Conservation (phyloP, 768 basidiomycete genomes). For the Suillus tomentosus region DNA sequence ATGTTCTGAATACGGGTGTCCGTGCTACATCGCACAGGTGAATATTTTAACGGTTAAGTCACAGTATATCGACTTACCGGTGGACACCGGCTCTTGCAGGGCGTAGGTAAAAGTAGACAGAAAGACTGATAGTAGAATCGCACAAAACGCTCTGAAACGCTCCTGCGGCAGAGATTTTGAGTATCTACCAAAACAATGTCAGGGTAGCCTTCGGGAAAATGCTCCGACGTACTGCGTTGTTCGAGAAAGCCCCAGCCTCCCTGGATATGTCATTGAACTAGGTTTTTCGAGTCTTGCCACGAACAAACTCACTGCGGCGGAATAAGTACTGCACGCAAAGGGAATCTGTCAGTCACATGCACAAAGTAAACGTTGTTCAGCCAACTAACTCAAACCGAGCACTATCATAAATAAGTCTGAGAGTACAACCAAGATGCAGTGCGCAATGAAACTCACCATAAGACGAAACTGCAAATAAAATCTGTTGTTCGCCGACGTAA, state of each 20-base stretch:
- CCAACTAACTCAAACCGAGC: constrained; percentile 4
- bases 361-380: not conserved
- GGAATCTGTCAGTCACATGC: not conserved
- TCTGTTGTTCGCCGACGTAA: not conserved
- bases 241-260: not conserved
- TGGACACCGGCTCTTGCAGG: not conserved
- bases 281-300: not conserved
- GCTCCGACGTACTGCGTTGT: not conserved
- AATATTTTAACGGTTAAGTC: not conserved
- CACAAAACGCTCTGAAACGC: not conserved
- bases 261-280: not conserved
- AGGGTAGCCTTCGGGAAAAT: not conserved
- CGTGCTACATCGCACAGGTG: not conserved
- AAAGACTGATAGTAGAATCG: not conserved
- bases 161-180: not conserved
- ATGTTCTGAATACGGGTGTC: constrained; percentile 5
- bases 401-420: not conserved
- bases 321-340: not conserved
- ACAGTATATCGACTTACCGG: not conserved
- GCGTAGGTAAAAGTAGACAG: constrained; percentile 7
- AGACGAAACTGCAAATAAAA: not conserved
- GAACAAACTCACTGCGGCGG: not conserved
- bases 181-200: not conserved
- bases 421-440: not conserved
- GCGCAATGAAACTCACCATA: constrained; percentile 1